A percentile compares a stretch with the other conserved stretches of the same genome.
Conservation (phyloP, 2,329 filamentous ascomycete species). For the Aspergillus aculeatus region DNA sequence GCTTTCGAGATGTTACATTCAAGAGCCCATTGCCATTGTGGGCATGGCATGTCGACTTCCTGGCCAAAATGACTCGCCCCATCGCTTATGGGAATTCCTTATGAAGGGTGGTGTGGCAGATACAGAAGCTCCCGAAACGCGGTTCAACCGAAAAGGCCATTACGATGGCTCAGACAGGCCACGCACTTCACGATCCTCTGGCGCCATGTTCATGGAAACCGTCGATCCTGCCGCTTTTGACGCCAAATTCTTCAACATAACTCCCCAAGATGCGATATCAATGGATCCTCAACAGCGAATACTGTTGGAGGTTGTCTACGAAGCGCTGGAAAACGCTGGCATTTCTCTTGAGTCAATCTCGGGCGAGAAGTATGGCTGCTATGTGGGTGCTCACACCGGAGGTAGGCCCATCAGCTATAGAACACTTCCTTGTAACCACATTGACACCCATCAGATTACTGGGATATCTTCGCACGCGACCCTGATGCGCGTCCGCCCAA, state of each 20-base stretch:
- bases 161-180: slow-evolving; percentile 10
- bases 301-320: slow-evolving; percentile 11
- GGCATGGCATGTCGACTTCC: slow-evolving; percentile 12
- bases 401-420: neutral
- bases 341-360: slow-evolving; percentile 16
- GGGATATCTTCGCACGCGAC: slow-evolving; percentile 15
- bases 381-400: slow-evolving; percentile 8
- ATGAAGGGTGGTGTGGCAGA: slow-evolving; percentile 6
- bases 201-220: slow-evolving; percentile 14
- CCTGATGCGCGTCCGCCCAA: slow-evolving; percentile 15
- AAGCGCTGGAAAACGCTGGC: slow-evolving; percentile 23
- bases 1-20: slow-evolving; percentile 1
- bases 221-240: slow-evolving; percentile 13
- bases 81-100: slow-evolving; percentile 11
- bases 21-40: slow-evolving; percentile 12
- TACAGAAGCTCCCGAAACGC: neutral
- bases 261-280: slow-evolving; percentile 9
- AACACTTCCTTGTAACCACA: neutral
- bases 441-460: slow-evolving; percentile 23
- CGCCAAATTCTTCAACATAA: slow-evolving; percentile 15
- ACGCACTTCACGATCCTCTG: slow-evolving; percentile 7
- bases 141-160: slow-evolving; percentile 5
- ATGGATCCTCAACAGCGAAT: slow-evolving; percentile 17
- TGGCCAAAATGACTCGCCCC: slow-evolving; percentile 6
- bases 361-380: slow-evolving; percentile 8